Base-by-base conservation (phyloP, 2,329 filamentous ascomycete species). In the Botrytis porri region DNA sequence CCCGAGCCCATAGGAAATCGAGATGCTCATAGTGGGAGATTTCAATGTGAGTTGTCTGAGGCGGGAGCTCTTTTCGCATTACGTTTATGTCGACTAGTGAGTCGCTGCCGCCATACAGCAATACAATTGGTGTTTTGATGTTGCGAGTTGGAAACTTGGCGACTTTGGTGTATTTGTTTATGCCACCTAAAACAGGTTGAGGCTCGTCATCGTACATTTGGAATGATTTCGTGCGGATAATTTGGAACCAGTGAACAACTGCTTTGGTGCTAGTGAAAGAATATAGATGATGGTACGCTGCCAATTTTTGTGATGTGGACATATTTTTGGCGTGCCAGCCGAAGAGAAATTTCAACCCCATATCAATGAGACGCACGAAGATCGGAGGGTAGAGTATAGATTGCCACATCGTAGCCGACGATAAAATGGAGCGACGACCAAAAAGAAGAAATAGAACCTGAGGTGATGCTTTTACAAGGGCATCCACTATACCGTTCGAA, bases 181-280 rank as follows among this genome's bases (percentile, higher is more conserved):
- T 88, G 7, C 90, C 90, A 35, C 88, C 88, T 54, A 95, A 85
- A 71, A 92, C 92, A 41, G 91, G 91, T 73, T 94, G 92, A 0
- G 96, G 88, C 78, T 98, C 95, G 80, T 99, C 96, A 80, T 99
- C 96, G 82, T 95, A 98, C 93, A 99, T 98, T 82, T 99, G 96
- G 82, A 99, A 98, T 39, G 90, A 94, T 79, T 94, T 93, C 79
- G 95, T 98, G 76, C 96, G 92, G 79, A 99, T 99, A 80, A 99
- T 98, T 81, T 99, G 96, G 82, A 99, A 99, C 96, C 96, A 99
- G 81, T 99, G 96, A 0, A 99, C 96, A 14, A 99, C 94, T 32
- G 92, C 95, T 83, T 99, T 99, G 73, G 94, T 97, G 81, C 93
- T 97, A 0, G 95, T 98, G 81, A 95, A 98, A 0, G 95, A 98